A percentile compares a stretch with the other conserved stretches of the same genome.
phyloP scores from a whole-genome alignment of 495 filamentous ascomycete genomes.

The Jackrogersella minutella region DNA sequence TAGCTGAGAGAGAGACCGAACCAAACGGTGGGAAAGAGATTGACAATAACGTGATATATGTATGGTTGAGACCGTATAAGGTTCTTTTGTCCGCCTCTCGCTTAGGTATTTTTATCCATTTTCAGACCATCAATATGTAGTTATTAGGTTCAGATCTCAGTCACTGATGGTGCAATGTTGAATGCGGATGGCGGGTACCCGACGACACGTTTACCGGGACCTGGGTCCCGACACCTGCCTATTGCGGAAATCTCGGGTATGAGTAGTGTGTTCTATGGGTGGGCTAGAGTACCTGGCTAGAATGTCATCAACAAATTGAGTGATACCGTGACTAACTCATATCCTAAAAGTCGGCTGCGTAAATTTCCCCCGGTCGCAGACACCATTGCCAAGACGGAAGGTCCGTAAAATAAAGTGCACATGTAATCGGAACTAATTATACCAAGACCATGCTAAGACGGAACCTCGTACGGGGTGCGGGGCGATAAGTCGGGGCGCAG shows the following conservation, averaged over 20 bases:
- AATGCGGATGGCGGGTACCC: slow-evolving; percentile 13
- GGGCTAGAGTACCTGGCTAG: not conserved
- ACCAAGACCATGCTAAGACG: not conserved
- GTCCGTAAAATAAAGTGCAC: not conserved
- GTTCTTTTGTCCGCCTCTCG: not conserved
- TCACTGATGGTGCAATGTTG: slow-evolving; percentile 15
- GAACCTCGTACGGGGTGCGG: no score
- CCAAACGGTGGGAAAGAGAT: not conserved
- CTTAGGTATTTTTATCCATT: not conserved
- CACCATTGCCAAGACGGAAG: not conserved
- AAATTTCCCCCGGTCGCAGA: not conserved
- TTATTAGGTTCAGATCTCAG: not conserved
- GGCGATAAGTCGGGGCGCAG: not conserved
- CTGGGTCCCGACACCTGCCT: slow-evolving; percentile 4
- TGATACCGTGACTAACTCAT: slow-evolving; percentile 13
- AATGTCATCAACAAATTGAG: not conserved
- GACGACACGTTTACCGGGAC: not conserved
- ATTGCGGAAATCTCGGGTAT: not conserved
- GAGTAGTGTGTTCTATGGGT: not conserved
- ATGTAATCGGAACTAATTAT: not conserved
- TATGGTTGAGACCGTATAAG: not conserved
- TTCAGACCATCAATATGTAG: not conserved
- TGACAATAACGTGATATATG: not conserved
- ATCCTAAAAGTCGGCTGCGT: not conserved
- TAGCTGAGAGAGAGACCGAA: not conserved